Evolutionary conservation across 2,329 filamentous ascomycete genomes (phyloP).

Genomic region (Talaromyces sp.): DNA sequence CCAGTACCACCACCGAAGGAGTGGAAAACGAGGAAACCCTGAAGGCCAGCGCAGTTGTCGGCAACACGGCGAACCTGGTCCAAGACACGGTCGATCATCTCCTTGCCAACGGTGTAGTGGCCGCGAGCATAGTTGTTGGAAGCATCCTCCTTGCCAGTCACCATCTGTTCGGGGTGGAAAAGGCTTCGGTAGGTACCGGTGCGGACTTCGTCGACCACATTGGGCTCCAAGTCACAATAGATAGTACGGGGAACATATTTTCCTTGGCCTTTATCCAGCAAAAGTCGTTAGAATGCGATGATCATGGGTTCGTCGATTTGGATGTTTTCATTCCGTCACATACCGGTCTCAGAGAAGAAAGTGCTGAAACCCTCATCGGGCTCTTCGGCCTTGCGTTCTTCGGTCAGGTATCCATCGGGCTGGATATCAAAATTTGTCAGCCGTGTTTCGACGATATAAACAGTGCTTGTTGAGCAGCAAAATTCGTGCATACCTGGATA

Average conservation of each 20-base stretch:
- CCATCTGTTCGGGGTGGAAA: constrained; percentile 99
- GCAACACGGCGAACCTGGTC: constrained; percentile 97
- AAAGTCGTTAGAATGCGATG: constrained; percentile 11
- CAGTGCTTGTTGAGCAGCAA: background rate
- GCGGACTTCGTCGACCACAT: constrained; percentile 98
- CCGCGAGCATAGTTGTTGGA: constrained; percentile 99
- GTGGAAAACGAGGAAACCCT: constrained; percentile 99
- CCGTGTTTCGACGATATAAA: constrained; percentile 15
- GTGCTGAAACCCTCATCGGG: constrained; percentile 98
- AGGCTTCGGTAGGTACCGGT: constrained; percentile 93
- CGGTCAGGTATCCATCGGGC: constrained; percentile 98
- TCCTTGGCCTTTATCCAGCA: constrained; percentile 66
- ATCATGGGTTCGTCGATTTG: constrained; percentile 4
- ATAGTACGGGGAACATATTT: constrained; percentile 99
- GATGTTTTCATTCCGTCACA: constrained; percentile 23
- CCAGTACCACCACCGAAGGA: constrained; percentile 98
- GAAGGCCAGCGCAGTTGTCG: constrained; percentile 95
- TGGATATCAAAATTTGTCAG: constrained; percentile 38
- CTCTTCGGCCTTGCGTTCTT: constrained; percentile 90
- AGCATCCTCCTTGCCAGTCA: constrained; percentile 99
- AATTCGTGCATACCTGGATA: constrained; percentile 73
- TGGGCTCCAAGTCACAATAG: constrained; percentile 99
- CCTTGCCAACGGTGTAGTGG: constrained; percentile 99
- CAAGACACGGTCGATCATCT: constrained; percentile 95
- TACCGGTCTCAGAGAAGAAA: constrained; percentile 99